These are phyloP conservation scores for Pelargonium australe DNA, from an alignment of 441 rosid genomes.

Conservation along the genomic window DNA sequence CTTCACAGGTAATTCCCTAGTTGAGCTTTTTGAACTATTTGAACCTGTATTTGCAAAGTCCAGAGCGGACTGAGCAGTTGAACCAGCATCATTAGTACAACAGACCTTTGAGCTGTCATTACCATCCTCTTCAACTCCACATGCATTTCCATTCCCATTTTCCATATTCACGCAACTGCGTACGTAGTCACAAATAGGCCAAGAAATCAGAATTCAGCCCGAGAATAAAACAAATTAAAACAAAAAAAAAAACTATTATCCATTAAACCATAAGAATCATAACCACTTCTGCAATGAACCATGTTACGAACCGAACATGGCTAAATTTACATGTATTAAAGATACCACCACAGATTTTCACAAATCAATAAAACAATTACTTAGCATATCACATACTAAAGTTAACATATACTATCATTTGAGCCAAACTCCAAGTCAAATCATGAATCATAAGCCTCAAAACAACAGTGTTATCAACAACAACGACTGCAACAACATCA, in stretches of 20 bases:
- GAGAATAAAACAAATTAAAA: no score
- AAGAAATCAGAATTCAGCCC: neutral
- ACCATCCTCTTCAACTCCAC: neutral
- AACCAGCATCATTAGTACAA: neutral
- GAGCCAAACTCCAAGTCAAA: neutral
- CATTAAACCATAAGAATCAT: neutral
- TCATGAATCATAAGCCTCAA: neutral
- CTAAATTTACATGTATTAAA: no score
- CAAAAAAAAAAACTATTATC: neutral
- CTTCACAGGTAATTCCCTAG: neutral
- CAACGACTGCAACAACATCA: no score
- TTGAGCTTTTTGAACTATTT: neutral
- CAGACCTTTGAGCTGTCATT: neutral
- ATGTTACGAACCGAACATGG: no score
- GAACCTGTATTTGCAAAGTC: neutral
- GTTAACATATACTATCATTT: no score
- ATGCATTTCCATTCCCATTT: neutral
- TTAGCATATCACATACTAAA: neutral
- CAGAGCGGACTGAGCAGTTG: neutral
- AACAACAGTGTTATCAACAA: neutral
- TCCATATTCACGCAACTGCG: neutral
- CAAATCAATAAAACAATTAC: no score
- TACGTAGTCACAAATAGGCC: neutral
- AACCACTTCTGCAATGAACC: neutral
- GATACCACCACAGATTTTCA: neutral